Percentiles rank a stretch among this genome's conserved stretches.
Conservation (phyloP, 768 basidiomycete species). For the Lentinula edodes region DNA sequence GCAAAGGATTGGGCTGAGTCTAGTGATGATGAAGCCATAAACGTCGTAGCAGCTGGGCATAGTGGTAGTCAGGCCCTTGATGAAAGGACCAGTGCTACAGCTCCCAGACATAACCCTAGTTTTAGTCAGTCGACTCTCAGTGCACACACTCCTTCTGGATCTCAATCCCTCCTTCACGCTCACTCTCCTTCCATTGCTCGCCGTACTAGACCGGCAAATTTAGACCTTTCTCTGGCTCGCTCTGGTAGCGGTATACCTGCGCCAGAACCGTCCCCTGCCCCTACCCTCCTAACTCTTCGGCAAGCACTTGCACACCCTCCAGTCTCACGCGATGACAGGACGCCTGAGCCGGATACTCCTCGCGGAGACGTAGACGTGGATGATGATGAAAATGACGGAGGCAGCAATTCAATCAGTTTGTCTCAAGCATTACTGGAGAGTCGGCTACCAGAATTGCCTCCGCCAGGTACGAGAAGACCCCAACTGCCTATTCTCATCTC, state of each 20-base stretch:
- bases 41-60: constrained; percentile 73
- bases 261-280: constrained; percentile 53
- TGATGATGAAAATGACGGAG: constrained; percentile 59
- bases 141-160: constrained; percentile 8
- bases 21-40: constrained; percentile 86
- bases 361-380: constrained; percentile 29
- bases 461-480: constrained; percentile 55
- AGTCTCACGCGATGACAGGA: constrained; percentile 13
- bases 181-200: constrained; percentile 29
- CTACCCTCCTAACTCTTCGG: constrained; percentile 59
- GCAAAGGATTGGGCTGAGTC: constrained; percentile 64
- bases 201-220: constrained; percentile 60
- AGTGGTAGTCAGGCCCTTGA: constrained; percentile 80
- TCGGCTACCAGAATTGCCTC: constrained; percentile 69
- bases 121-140: constrained; percentile 19
- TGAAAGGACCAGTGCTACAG: constrained; percentile 70
- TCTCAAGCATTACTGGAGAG: constrained; percentile 75
- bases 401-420: constrained; percentile 63
- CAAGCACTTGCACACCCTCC: constrained; percentile 51
- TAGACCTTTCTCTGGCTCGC: constrained; percentile 50
- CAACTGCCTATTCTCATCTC: constrained; percentile 67
- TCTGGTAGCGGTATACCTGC: constrained; percentile 28
- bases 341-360: constrained; percentile 30
- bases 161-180: constrained; percentile 25
- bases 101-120: constrained; percentile 26